phyloP scores from a whole-genome alignment of 176 grass and related monocot genomes.

The Juncus effusus region DNA sequence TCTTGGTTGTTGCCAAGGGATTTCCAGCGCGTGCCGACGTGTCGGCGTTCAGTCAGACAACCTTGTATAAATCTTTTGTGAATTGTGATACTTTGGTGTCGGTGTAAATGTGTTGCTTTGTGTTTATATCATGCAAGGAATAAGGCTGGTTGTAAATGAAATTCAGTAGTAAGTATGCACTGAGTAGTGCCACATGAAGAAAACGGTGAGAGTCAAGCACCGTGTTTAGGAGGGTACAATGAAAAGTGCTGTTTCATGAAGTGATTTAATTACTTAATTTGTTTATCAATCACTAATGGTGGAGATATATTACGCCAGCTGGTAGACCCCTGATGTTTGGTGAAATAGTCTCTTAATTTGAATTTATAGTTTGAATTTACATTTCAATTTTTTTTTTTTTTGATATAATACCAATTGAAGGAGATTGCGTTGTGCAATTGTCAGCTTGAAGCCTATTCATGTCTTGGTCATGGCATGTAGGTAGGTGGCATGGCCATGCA shows the following conservation, averaged over 20 bases:
- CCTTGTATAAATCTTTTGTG: too few relatives aligned
- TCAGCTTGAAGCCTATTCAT: neutral
- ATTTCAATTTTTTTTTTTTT: too few relatives aligned
- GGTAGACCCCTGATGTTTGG: too few relatives aligned
- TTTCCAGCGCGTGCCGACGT: constrained; percentile 1
- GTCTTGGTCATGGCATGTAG: constrained; percentile 3
- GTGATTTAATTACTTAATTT: neutral
- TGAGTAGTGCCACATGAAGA: neutral
- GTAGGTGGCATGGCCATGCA: neutral
- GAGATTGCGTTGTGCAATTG: constrained; percentile 9
- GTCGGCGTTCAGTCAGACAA: constrained; percentile 18
- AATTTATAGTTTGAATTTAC: too few relatives aligned
- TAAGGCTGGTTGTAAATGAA: neutral
- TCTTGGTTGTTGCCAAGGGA: neutral
- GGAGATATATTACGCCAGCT: neutral
- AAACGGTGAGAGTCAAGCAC: neutral
- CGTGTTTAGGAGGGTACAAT: neutral
- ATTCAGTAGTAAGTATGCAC: neutral
- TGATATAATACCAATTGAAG: constrained; percentile 26
- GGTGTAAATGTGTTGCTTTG: neutral
- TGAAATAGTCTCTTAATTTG: too few relatives aligned
- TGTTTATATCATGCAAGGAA: neutral
- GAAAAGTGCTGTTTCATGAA: neutral
- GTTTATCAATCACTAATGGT: neutral
- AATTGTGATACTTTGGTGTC: too few relatives aligned